Evolutionary conservation across 177 flowering plant genomes (phyloP).

Genomic region (Telopea speciosissima): DNA sequence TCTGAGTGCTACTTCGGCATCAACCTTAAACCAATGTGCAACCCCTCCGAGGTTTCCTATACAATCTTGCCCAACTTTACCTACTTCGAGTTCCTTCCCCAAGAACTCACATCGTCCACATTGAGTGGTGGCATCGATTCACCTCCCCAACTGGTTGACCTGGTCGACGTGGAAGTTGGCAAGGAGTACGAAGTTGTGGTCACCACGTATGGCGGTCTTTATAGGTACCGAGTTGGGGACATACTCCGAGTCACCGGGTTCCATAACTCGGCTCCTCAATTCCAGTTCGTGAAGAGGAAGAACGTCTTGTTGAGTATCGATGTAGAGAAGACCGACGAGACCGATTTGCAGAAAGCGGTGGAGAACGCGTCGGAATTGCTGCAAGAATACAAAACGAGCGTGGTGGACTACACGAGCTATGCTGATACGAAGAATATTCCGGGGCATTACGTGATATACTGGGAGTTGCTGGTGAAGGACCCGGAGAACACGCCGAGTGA

Average conservation of each 20-base stretch:
- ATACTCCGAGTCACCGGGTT: conserved; percentile 66
- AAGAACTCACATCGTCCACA: conserved; percentile 18
- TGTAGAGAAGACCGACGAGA: conserved; percentile 76
- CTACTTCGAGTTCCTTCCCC: conserved; percentile 71
- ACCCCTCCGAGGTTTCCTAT: conserved; percentile 62
- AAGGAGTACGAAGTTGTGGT: conserved; percentile 73
- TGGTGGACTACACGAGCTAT: conserved; percentile 84
- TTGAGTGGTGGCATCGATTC: conserved; percentile 14
- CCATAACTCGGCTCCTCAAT: conserved; percentile 72
- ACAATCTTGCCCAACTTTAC: conserved; percentile 82
- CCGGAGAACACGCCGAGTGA: conserved; percentile 9
- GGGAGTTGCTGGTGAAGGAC: conserved; percentile 26
- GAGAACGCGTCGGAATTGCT: conserved; percentile 46
- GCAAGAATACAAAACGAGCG: conserved; percentile 36
- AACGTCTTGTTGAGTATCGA: conserved; percentile 74
- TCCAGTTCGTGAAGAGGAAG: conserved; percentile 62
- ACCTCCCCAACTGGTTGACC: conserved; percentile 46
- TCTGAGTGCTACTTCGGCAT: conserved; percentile 79
- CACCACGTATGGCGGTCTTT: conserved; percentile 68
- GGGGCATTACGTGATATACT: conserved; percentile 77
- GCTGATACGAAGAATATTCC: conserved; percentile 72
- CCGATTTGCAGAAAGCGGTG: conserved; percentile 68
- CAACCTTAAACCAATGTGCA: conserved; percentile 57
- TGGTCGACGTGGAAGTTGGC: conserved; percentile 55
- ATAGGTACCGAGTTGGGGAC: conserved; percentile 78